phyloP scores from a whole-genome alignment of 306 rosid genomes.

The Sechiopsis laciniata region DNA sequence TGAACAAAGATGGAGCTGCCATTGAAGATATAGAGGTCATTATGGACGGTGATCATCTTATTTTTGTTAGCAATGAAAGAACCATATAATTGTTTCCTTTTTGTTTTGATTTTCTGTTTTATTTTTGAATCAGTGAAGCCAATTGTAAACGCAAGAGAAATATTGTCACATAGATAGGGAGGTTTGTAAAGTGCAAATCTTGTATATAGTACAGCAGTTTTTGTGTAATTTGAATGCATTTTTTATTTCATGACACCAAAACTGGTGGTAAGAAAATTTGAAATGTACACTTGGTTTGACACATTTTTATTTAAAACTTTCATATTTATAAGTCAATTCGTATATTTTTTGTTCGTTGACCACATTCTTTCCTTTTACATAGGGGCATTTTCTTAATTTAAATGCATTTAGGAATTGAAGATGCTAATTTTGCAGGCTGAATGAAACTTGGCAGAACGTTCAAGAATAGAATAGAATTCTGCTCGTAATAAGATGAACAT shows the following conservation, averaged over 20 bases:
- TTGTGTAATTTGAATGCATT: not conserved
- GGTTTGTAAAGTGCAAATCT: slow-evolving; percentile 5
- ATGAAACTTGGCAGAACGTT: too few species aligned
- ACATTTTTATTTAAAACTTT: not conserved
- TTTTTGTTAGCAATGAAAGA: slow-evolving; percentile 36
- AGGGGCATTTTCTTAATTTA: too few species aligned
- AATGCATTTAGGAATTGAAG: too few species aligned
- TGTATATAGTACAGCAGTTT: slow-evolving; percentile 6
- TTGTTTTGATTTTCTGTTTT: not conserved
- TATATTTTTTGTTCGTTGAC: too few species aligned
- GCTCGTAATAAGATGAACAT: too few species aligned
- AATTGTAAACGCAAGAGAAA: slow-evolving; percentile 13
- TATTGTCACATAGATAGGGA: not conserved
- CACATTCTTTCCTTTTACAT: too few species aligned
- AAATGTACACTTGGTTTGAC: not conserved
- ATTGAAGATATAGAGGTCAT: slow-evolving; percentile 69
- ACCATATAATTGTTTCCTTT: not conserved
- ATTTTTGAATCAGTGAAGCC: not conserved
- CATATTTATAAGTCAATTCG: not conserved
- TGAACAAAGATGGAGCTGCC: slow-evolving; percentile 60
- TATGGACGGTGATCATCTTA: slow-evolving; percentile 79
- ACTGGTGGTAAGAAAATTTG: not conserved
- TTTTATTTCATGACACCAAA: not conserved
- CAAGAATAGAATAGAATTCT: too few species aligned
- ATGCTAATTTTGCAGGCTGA: too few species aligned